Evolutionary conservation across 2,329 filamentous ascomycete species (phyloP).

Genomic region (Penicillium sp.): DNA sequence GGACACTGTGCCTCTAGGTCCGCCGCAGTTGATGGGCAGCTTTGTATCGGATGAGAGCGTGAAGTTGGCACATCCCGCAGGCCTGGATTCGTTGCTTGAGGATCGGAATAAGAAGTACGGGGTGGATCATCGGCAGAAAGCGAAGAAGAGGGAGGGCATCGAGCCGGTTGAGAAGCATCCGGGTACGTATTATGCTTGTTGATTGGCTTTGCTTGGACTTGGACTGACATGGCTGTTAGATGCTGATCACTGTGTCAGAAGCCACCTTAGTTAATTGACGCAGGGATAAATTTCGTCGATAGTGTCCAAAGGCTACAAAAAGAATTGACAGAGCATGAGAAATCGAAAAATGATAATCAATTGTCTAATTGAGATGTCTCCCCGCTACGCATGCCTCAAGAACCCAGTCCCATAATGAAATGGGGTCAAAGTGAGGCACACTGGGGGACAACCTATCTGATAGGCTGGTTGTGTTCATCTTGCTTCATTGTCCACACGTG

Average conservation of each 20-base stretch:
- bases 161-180: constrained; percentile 27
- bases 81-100: constrained; percentile 39
- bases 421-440: constrained; percentile 41
- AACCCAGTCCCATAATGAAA: constrained; percentile 47
- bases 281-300: not conserved
- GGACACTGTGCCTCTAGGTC: constrained; percentile 59
- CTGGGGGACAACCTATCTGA: constrained; percentile 33
- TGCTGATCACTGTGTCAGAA: constrained; percentile 31
- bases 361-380: constrained; percentile 38
- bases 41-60: constrained; percentile 38
- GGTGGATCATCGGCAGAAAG: constrained; percentile 52
- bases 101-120: constrained; percentile 56
- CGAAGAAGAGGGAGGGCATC: constrained; percentile 53
- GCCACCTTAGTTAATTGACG: not conserved
- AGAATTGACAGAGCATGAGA: not conserved
- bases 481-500: constrained; percentile 59
- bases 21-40: constrained; percentile 63
- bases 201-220: not conserved
- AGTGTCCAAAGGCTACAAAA: not conserved
- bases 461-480: constrained; percentile 43
- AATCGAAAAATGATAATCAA: not conserved
- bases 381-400: constrained; percentile 38
- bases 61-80: constrained; percentile 20
- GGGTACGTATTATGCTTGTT: constrained; percentile 25
- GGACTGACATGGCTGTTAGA: constrained; percentile 21